Conservation (phyloP, 768 basidiomycete genomes). For the Naematelia aurantialba region DNA sequence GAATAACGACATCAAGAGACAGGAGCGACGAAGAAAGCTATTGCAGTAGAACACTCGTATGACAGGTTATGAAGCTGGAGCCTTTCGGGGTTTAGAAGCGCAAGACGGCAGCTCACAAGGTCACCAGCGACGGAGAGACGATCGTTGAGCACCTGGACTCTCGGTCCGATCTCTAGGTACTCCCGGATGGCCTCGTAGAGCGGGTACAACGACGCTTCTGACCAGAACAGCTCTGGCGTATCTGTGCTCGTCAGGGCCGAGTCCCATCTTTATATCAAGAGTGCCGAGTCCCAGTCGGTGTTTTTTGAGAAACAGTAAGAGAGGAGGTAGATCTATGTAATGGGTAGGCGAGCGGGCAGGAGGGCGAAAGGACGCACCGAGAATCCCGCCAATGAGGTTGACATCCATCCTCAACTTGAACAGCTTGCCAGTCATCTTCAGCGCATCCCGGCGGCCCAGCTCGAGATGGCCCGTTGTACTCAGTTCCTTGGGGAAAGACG, state of each 20-base stretch:
- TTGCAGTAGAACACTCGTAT: too few species aligned
- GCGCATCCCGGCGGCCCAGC: slow-evolving; percentile 72
- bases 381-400: slow-evolving; percentile 84
- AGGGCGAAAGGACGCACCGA: slow-evolving; percentile 52
- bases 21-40: not conserved
- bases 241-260: slow-evolving; percentile 52
- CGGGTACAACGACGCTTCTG: slow-evolving; percentile 80
- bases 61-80: too few species aligned
- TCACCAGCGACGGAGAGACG: slow-evolving; percentile 81
- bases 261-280: too few species aligned
- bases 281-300: too few species aligned
- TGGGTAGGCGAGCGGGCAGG: too few species aligned
- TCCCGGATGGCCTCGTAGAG: slow-evolving; percentile 89
- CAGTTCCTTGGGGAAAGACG: slow-evolving; percentile 78
- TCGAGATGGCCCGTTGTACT: slow-evolving; percentile 71
- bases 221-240: slow-evolving; percentile 91
- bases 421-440: slow-evolving; percentile 77
- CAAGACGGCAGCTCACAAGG: slow-evolving; percentile 68
- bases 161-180: slow-evolving; percentile 83
- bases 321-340: too few species aligned
- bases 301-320: too few species aligned
- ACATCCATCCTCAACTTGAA: slow-evolving; percentile 87
- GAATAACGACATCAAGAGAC: not conserved
- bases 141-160: slow-evolving; percentile 83
- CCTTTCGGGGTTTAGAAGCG: too few species aligned